Evolutionary conservation across 495 filamentous ascomycete genomes (phyloP), one percentile per base, ranked within the genome.

Genomic region (Hypoxylon fragiforme): DNA sequence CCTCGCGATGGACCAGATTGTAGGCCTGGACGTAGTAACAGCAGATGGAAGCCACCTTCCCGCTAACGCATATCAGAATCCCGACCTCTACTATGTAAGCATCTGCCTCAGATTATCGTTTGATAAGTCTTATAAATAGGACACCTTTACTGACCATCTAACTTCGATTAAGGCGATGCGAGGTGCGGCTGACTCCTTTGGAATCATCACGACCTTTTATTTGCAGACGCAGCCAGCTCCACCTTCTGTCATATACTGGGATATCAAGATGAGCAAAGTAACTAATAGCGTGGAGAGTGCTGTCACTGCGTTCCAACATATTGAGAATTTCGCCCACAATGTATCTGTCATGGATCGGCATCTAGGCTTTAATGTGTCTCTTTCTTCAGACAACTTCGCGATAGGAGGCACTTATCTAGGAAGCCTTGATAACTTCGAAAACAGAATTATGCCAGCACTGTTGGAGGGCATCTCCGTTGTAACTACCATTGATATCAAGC

Each of bases 21-120:
- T 81, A 12, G 81, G 60, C 11, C 63, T 80, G 13, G 77, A 85
- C 26, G 83, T 88, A 1, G 84, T 90, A n/a, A 75, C 85, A 6
- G 83, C 84, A 1, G 77, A 85, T 54, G 81, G 81, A 9, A 70
- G 53, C 14, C 60, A 77, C 19, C 70, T 81, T n/a, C 56, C 58
- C 1, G 72, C 71, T 4, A 69, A 76, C 3, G 51, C 67, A 1
- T 62, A 57, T 1, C 6, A 71, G 2, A 69, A 85, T 31, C 35
- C 60, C 0, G 77, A 83, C 22, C 39, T 85, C 0, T 83, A 79
- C 59, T 86, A 75, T 55, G 75, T 76, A 50, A 58, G 70, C 44
- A 26, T 30, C 39, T n/a, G n/a, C n/a, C n/a, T n/a, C 2, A n/a
- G 3, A 1, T 8, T 3, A 8, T 44, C n/a, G 9, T 1, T 31